Base-by-base conservation (phyloP, 306 rosid genomes). In the Argentina anserina region DNA sequence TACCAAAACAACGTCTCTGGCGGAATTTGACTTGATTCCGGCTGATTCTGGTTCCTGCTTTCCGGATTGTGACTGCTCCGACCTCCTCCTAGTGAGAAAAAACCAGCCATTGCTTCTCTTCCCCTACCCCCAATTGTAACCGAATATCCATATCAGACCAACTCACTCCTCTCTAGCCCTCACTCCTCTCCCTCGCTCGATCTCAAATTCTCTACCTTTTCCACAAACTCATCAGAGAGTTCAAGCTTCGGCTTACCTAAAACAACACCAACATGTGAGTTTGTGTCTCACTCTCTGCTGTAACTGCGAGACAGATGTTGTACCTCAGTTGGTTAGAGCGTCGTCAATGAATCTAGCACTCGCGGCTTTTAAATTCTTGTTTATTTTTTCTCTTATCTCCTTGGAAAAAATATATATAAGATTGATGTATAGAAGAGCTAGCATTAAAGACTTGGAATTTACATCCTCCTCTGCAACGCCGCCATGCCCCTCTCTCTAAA, bases 101-200 rank as follows among this genome's bases (percentile, higher is more conserved):
- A 81, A 65, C 97, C 97, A 42, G 97, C 96, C 97, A 91, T 91
- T 83, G 70, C 46, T 80, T 28, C 53, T 71, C 81, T 82, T 81
- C 76, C 84, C 84, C 78, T 66, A 66, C 45, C 77, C 78, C 76
- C 75, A 82, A 80, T 74, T 79, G 80, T 81, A 83, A 52, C 79
- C 64, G 75, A 82, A 81, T 80, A 89, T 90, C 98, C 98, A 93
- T 93, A 87, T 87, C 93, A 89, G 80, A 50, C 41, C 39, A 47
- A 45, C 76, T 53, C 60, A 69, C 81, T 67, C 36, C 73, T 42
- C 75, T 33, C n/a, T 5, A 75, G 20, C 26, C 18, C 12, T 69
- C 69, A 71, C 75, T 46, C 33, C 58, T 10, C 52, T 15, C 78
- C 41, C 76, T 55, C 42, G 37, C 36, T 28, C 31, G 5, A 53